phyloP scores from a whole-genome alignment of 140 eudicot genomes.

The Oenanthe javanica region DNA sequence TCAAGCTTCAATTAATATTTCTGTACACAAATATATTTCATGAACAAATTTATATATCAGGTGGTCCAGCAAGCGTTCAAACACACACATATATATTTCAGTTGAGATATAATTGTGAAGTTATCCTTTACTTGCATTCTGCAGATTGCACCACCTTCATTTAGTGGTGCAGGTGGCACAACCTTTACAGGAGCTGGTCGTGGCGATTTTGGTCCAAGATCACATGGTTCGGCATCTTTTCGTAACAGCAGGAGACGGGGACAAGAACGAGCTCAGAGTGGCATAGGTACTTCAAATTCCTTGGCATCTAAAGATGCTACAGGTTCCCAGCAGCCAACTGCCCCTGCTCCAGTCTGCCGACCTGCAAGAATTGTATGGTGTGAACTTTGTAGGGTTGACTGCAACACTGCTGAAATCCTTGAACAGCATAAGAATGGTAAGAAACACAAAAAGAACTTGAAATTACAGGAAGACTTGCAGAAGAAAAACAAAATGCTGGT shows the following conservation, averaged over 20 bases:
- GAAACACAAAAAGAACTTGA: conserved; percentile 56
- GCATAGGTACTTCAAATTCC: conserved; percentile 9
- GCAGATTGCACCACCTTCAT: conserved; percentile 42
- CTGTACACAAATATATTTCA: not conserved
- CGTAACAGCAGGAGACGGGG: conserved; percentile 24
- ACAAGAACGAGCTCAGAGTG: conserved; percentile 27
- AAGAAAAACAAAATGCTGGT: conserved; percentile 21
- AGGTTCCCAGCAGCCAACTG: conserved; percentile 9
- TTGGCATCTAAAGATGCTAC: not conserved
- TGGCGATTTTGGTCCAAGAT: conserved; percentile 18
- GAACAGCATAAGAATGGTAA: conserved; percentile 72
- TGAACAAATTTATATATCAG: not conserved
- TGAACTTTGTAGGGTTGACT: conserved; percentile 74
- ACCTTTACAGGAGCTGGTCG: conserved; percentile 30
- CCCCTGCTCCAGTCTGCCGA: conserved; percentile 14
- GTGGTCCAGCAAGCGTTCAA: not conserved
- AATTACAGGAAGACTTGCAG: conserved; percentile 48
- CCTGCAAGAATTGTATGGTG: conserved; percentile 55
- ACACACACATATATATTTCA: not conserved
- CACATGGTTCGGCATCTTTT: conserved; percentile 1
- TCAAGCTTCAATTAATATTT: not conserved
- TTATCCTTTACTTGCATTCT: conserved; percentile 15
- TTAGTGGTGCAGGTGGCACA: conserved; percentile 33
- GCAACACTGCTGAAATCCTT: conserved; percentile 68
- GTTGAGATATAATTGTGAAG: not conserved